phyloP scores from a whole-genome alignment of 495 filamentous ascomycete genomes.

The Friedmanniomyces simplex region DNA sequence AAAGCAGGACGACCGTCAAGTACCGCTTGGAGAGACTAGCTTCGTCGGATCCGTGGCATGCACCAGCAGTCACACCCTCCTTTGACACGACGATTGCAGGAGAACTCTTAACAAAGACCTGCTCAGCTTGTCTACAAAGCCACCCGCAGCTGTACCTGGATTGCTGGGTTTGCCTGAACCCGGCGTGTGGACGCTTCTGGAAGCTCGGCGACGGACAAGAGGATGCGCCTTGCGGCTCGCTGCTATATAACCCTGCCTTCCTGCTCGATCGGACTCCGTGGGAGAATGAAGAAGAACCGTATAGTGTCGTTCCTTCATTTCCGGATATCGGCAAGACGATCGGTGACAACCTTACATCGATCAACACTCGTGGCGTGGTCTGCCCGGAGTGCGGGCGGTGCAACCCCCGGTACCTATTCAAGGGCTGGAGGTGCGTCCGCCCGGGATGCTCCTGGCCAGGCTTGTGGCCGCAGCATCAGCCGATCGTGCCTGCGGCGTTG shows the following conservation, averaged over 20 bases:
- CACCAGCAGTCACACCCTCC: slow-evolving; percentile 25
- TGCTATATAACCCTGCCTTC: slow-evolving; percentile 51
- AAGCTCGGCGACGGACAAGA: slow-evolving; percentile 24
- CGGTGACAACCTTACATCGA: slow-evolving; percentile 12
- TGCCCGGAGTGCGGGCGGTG: slow-evolving; percentile 62
- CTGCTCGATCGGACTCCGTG: slow-evolving; percentile 36
- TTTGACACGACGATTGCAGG: not conserved
- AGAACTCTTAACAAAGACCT: slow-evolving; percentile 18
- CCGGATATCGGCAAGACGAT: slow-evolving; percentile 29
- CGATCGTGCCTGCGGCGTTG: slow-evolving; percentile 18
- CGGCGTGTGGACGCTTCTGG: slow-evolving; percentile 50
- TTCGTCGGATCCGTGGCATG: slow-evolving; percentile 52
- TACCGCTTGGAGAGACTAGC: slow-evolving; percentile 65
- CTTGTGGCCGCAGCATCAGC: slow-evolving; percentile 11
- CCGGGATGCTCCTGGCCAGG: slow-evolving; percentile 38
- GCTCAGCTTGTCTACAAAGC: slow-evolving; percentile 31
- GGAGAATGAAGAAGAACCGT: slow-evolving; percentile 31
- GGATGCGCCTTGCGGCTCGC: slow-evolving; percentile 15
- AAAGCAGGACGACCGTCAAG: slow-evolving; percentile 34
- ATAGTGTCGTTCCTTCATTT: slow-evolving; percentile 30
- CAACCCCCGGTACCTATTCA: slow-evolving; percentile 51
- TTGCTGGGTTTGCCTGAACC: slow-evolving; percentile 64
- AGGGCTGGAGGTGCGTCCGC: slow-evolving; percentile 52
- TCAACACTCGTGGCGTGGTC: slow-evolving; percentile 48
- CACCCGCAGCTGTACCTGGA: slow-evolving; percentile 40